Conservation (phyloP, 1,284 basidiomycete genomes). For the Hortiboletus rubellus region DNA sequence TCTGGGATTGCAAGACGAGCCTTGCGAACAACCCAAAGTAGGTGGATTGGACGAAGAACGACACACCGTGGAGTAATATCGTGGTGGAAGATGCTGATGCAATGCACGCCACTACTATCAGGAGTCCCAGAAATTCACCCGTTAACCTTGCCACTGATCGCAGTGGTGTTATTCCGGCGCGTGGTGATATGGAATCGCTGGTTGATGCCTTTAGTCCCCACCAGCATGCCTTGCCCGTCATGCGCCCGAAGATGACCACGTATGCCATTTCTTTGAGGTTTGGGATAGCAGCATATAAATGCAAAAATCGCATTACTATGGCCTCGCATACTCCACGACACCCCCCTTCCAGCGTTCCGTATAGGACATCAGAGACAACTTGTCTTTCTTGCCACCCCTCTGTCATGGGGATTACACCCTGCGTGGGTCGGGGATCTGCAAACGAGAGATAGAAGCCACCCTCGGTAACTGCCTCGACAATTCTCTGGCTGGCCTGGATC, state of each 20-base stretch:
- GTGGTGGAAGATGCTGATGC: background rate
- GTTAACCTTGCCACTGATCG: conserved; percentile 12
- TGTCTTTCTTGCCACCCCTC: conserved; percentile 17
- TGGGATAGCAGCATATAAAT: conserved; percentile 8
- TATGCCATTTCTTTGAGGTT: conserved; percentile 7
- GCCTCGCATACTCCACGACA: conserved; percentile 20
- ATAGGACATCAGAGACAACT: conserved; percentile 8
- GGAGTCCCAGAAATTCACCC: conserved; percentile 17
- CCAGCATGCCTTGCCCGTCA: conserved; percentile 13
- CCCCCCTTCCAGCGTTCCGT: conserved; percentile 19
- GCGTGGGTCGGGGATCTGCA: background rate
- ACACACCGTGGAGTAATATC: conserved; percentile 11
- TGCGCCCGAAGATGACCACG: conserved; percentile 4
- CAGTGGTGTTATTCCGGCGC: background rate
- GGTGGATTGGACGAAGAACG: conserved; percentile 9
- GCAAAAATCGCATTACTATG: conserved; percentile 16
- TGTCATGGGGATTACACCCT: background rate
- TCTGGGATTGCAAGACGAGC: conserved; percentile 20
- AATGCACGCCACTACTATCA: conserved; percentile 5
- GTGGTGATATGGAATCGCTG: background rate
- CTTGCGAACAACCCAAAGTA: conserved; percentile 20
- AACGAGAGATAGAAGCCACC: conserved; percentile 24
- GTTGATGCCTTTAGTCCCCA: conserved; percentile 11
- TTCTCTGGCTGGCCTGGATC: conserved; percentile 16
- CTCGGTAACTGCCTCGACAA: conserved; percentile 20